Evolutionary conservation across 2,329 filamentous ascomycete species (phyloP), one percentile per base, ranked within the genome.

Genomic region (Trichoderma polysporum): DNA sequence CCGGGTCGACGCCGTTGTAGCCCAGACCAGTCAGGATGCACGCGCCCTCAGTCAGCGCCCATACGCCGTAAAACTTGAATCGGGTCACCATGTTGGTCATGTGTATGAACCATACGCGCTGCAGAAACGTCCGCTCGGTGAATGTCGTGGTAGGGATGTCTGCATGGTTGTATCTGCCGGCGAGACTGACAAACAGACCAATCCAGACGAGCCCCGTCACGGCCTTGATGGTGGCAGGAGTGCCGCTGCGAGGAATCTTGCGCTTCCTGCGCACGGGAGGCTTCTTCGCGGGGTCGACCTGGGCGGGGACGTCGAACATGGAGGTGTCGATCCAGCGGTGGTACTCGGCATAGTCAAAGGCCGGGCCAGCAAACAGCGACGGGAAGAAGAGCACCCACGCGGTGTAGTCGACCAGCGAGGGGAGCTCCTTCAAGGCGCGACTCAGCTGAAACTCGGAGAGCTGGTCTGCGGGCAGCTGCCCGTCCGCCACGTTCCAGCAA

Each of bases 401-500:
- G 17, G 90, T 83, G 75, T 91, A 99, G 79, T 98, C 91, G 37
- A 97, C 80, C 1, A 95, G 75, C 22, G 82, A 78, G 0, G 96
- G 96, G 65, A 99, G 83, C 53, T 91, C 80, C 62, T 83, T 84
- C 49, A 99, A 85, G 54, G 91, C 91, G 33, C 92, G 88, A 70
- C 94, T 91, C 75, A 90, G 94, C 77, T 99, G 95, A 53, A 91
- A 88, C 58, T 95, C 92, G 0, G 91, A 92, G n/a, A 99, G 86
- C 67, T 94, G 88, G 50, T 90, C 85, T 19, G 90, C 88, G 3
- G 92, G 89, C 22, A 97, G 84, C 67, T 90, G 88, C 22, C 95
- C 96, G 77, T 99, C 95, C 74, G 95, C 93, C 9, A 98, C 90
- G 76, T 98, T 98, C 95, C 95, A 99, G 81, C 93, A 97, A 76